Conservation (phyloP, 768 basidiomycete species). For the Phylloporus arenicola region DNA sequence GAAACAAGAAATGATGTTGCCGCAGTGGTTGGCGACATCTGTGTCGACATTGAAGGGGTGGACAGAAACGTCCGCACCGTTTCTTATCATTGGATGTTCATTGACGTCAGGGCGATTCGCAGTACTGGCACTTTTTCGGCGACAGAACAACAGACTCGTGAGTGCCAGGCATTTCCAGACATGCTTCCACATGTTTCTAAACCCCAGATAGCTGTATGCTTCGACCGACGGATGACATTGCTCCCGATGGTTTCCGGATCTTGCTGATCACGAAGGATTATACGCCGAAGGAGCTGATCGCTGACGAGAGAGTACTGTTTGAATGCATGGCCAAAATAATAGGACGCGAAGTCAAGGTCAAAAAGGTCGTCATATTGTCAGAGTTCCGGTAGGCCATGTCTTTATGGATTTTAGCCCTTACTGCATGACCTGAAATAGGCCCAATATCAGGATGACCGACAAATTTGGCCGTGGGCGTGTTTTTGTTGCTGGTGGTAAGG, state of each 20-base stretch:
- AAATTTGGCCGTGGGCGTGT: conserved; percentile 39
- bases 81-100: background rate
- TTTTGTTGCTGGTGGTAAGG: conserved; percentile 42
- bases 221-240: conserved; percentile 15
- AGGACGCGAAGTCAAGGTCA: conserved; percentile 30
- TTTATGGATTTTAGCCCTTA: conserved; percentile 1
- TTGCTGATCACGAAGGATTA: conserved; percentile 1
- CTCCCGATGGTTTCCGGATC: conserved; percentile 19
- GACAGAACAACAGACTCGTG: conserved; percentile 3
- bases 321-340: conserved; percentile 25
- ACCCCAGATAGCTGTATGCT: conserved; percentile 2
- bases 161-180: background rate
- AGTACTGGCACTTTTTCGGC: conserved; percentile 25
- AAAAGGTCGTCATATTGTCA: conserved; percentile 21
- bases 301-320: conserved; percentile 24
- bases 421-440: conserved; percentile 23
- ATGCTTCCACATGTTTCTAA: background rate
- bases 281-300: conserved; percentile 14
- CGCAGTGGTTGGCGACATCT: conserved; percentile 35
- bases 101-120: too few relatives aligned
- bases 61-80: conserved; percentile 18
- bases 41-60: conserved; percentile 26
- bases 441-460: conserved; percentile 46
- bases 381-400: conserved; percentile 25
- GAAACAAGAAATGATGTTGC: conserved; percentile 29